A percentile compares a stretch with the other conserved stretches of the same genome.
Conservation (phyloP, 371 early-diverging fungal species). For the Mortierella sp. region DNA sequence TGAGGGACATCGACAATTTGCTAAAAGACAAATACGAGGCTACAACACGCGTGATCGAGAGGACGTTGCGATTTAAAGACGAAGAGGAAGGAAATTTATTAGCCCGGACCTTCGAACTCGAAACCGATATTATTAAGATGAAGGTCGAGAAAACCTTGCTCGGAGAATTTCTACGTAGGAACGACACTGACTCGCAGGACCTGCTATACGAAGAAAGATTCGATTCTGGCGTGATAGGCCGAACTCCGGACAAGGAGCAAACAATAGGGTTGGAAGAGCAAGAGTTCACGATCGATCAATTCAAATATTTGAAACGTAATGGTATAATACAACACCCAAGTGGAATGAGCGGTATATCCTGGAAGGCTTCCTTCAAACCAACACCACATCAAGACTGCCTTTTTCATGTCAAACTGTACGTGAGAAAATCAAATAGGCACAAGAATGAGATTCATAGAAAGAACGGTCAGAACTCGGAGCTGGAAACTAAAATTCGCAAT, state of each 20-base stretch:
- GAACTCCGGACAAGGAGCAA: neutral
- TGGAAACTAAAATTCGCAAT: no score
- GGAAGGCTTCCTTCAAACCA: neutral
- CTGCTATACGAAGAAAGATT: constrained; percentile 4
- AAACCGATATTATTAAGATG: neutral
- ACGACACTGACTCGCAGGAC: neutral
- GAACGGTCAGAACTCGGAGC: neutral
- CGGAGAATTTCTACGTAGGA: neutral
- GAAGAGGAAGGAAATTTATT: constrained; percentile 1
- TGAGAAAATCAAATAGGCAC: neutral
- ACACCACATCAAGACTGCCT: neutral
- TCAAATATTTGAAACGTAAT: no score
- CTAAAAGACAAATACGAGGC: neutral
- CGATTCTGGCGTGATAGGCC: neutral
- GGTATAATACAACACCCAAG: no score
- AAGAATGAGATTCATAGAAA: neutral
- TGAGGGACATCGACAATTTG: constrained; percentile 1
- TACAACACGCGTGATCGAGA: neutral
- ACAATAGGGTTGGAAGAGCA: neutral
- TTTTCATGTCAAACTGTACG: neutral
- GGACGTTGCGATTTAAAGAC: constrained; percentile 11
- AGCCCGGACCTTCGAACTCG: neutral
- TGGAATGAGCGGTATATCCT: no score
- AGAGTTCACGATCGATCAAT: no score
- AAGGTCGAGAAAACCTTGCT: neutral